Evolutionary conservation across 2,329 filamentous ascomycete genomes (phyloP), one percentile per base, ranked within the genome.

Genomic region (Ophiosphaerella herpotricha): DNA sequence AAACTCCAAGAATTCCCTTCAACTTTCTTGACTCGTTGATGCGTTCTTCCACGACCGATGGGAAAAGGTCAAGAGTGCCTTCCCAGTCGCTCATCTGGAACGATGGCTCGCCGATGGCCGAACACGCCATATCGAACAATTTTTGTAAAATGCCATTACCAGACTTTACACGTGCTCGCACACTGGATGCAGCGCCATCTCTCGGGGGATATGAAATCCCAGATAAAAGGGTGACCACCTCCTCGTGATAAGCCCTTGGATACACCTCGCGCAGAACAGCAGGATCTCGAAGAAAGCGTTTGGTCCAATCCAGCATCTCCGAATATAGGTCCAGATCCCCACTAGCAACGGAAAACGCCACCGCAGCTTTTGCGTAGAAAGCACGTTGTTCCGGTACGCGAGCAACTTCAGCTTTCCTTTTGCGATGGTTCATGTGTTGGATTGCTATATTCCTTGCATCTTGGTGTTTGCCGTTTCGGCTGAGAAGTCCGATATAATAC

Each of bases 231-330:
- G 44, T 45, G 12, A 34, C 13, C 6, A 38, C 45, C 26, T 54
- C 51, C 2, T 16, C 4, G 9, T 48, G 43, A 42, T 45, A 44
- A 5, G 2, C 21, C 2, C n/a, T 21, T 1, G 41, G 41, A 36
- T 49, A 47, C 3, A 57, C 13, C 26, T 52, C 42, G 6, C 29
- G 42, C 31, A 49, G 18, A 3, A 48, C 48, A 14, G 47, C 24
- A 8, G 69, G 64, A 58, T 77, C 75, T 21, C 67, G 67, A n/a
- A 71, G 58, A 47, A 68, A 77, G 2, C 71, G 63, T 6, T 63
- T 68, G 1, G 67, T 56, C 75, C 74, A 77, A 2, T 63, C 31
- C 2, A 75, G 67, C 2, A 61, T 60, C 7, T 71, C 62, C 9
- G 55, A 55, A 33, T 66, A 66, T 1, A 74, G 13, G 1, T 63